These are phyloP conservation scores for Nissolia schottii DNA, from an alignment of 306 rosid species.

Conservation along the genomic window DNA sequence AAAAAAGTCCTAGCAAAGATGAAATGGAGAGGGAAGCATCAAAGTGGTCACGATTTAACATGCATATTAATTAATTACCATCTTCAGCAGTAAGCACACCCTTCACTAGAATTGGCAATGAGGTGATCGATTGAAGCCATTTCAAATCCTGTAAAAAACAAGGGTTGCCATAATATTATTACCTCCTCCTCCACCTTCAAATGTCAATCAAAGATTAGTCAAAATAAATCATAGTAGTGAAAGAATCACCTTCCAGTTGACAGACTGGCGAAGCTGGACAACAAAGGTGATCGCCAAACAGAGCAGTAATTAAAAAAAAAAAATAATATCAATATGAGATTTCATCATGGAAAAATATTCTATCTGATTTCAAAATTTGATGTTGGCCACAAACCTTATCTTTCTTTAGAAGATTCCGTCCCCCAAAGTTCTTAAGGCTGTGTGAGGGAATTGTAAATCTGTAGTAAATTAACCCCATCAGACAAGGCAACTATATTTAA, in stretches of 20 bases:
- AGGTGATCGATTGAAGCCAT: conserved; percentile 93
- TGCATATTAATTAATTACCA: no score
- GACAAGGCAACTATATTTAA: neutral
- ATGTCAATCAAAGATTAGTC: neutral
- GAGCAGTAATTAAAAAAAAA: neutral
- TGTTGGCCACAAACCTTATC: conserved; percentile 40
- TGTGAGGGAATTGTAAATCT: conserved; percentile 72
- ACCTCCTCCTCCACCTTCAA: conserved; percentile 1
- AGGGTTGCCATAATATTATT: conserved; percentile 11
- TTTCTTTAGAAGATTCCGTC: conserved; percentile 62
- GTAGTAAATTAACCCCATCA: conserved; percentile 28
- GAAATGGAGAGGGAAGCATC: no score
- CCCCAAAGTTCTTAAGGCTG: conserved; percentile 73
- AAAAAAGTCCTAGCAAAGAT: no score
- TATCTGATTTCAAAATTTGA: conserved; percentile 12
- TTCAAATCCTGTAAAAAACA: conserved; percentile 74
- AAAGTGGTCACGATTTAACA: neutral
- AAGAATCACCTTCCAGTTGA: conserved; percentile 76
- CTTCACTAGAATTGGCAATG: conserved; percentile 80
- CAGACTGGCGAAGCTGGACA: conserved; percentile 59
- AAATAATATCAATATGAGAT: neutral
- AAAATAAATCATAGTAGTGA: neutral
- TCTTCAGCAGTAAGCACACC: conserved; percentile 89
- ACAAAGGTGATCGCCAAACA: conserved; percentile 22
- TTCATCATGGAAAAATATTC: neutral